Conservation (phyloP, 164 flowering plant genomes). For the Vitis vinifera region ASM3070453v1 NC_081822.1:1730001-1730500, state of each 20-base stretch:
- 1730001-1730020: slow-evolving; percentile 58
- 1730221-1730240: slow-evolving; percentile 50
- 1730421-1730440: slow-evolving; percentile 49
- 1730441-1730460: slow-evolving; percentile 15
- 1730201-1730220: slow-evolving; percentile 66
- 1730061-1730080: slow-evolving; percentile 70
- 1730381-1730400: slow-evolving; percentile 26
- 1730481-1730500: not conserved
- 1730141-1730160: slow-evolving; percentile 61
- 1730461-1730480: not conserved
- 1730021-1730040: slow-evolving; percentile 84
- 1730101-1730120: slow-evolving; percentile 45
- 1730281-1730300: slow-evolving; percentile 6
- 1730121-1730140: slow-evolving; percentile 76
- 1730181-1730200: slow-evolving; percentile 81
- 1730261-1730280: slow-evolving; percentile 36
- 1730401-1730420: slow-evolving; percentile 57
- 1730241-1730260: slow-evolving; percentile 44
- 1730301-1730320: slow-evolving; percentile 11
- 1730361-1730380: slow-evolving; percentile 26
- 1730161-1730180: slow-evolving; percentile 69
- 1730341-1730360: slow-evolving; percentile 7
- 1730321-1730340: slow-evolving; percentile 1
- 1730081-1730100: slow-evolving; percentile 70
- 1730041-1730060: slow-evolving; percentile 83